These are phyloP conservation scores for Colletotrichum sp. DNA, from an alignment of 2,329 filamentous ascomycete genomes.

Conservation along the genomic window DNA sequence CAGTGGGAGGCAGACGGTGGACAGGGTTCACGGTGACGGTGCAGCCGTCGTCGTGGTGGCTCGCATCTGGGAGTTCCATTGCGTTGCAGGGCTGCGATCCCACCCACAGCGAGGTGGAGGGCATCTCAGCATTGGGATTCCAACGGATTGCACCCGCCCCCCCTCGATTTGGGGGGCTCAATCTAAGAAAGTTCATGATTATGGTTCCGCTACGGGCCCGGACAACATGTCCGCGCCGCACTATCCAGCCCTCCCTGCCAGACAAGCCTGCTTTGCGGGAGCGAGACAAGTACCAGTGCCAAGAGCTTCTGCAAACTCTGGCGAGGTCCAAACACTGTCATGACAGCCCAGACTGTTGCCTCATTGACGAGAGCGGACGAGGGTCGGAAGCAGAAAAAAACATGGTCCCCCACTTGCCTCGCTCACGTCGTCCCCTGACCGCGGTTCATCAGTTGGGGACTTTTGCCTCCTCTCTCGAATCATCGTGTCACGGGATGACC, in stretches of 20 bases:
- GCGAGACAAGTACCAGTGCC: not conserved
- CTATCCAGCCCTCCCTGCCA: not conserved
- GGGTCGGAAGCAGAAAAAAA: not conserved
- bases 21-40: not conserved
- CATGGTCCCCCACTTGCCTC: not conserved
- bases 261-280: not conserved
- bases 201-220: conserved; percentile 9
- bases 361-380: not conserved
- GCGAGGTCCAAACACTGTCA: not conserved
- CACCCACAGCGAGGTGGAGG: not conserved
- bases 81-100: not conserved
- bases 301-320: not conserved
- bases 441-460: not conserved
- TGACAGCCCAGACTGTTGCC: not conserved
- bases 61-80: not conserved
- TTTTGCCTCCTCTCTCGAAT: not conserved
- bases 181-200: conserved; percentile 16
- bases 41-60: not conserved
- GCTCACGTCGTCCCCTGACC: not conserved
- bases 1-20: not conserved
- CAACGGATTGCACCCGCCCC: not conserved
- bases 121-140: not conserved
- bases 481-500: not conserved
- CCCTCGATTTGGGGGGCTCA: conserved; percentile 5
- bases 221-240: conserved; percentile 7